Evolutionary conservation across 352 stramenopile genomes (phyloP).

Genomic region (Phytophthora fragariae): DNA sequence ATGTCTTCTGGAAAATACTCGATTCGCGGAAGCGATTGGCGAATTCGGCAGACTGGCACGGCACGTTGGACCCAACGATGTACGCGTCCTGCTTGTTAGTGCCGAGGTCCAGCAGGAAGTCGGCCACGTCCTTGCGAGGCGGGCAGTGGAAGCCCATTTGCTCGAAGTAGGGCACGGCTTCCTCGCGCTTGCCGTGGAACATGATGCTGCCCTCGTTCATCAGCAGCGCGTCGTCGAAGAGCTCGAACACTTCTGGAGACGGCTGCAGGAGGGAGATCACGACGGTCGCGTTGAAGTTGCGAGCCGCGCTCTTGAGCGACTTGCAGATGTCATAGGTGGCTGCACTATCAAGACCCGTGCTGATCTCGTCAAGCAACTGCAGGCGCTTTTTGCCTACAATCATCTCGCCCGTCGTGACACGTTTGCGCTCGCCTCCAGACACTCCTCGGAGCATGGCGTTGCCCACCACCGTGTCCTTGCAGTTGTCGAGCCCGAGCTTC

Average conservation of each 20-base stretch:
- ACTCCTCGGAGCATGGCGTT: constrained; percentile 63
- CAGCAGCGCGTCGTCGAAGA: constrained; percentile 67
- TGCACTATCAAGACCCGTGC: constrained; percentile 57
- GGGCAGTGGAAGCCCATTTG: constrained; percentile 57
- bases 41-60: constrained; percentile 49
- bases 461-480: constrained; percentile 68
- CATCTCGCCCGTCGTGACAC: constrained; percentile 69
- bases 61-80: constrained; percentile 17
- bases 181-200: constrained; percentile 57
- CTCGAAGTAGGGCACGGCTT: constrained; percentile 59
- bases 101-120: constrained; percentile 23
- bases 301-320: constrained; percentile 60
- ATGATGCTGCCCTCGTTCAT: constrained; percentile 62
- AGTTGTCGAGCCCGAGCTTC: constrained; percentile 61
- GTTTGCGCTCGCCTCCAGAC: constrained; percentile 60
- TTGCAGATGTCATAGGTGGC: constrained; percentile 85
- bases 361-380: constrained; percentile 85
- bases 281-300: constrained; percentile 57
- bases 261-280: constrained; percentile 59
- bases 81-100: constrained; percentile 34
- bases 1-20: constrained; percentile 53
- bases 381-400: constrained; percentile 77
- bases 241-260: constrained; percentile 57
- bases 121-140: constrained; percentile 12
- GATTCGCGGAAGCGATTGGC: constrained; percentile 55